These are phyloP conservation scores for Taphrina confusa DNA, from an alignment of 1,139 yeast genomes.

Conservation along the genomic window DNA sequence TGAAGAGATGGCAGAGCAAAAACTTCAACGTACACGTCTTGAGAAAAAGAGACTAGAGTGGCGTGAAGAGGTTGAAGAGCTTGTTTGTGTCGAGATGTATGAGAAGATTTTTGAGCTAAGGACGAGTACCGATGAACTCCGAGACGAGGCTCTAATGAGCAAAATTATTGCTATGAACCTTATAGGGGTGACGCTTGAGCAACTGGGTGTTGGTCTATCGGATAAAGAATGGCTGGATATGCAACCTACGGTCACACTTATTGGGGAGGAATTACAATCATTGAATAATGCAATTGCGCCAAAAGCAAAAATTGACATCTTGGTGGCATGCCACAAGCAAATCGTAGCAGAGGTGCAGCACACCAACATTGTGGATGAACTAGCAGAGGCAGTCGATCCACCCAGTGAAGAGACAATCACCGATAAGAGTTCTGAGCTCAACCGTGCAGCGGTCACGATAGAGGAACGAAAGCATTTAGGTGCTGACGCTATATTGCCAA, in stretches of 20 bases:
- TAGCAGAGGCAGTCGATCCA: background rate
- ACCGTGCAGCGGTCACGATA: background rate
- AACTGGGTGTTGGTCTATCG: slow-evolving; percentile 29
- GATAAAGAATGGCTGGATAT: slow-evolving; percentile 17
- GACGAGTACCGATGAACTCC: slow-evolving; percentile 34
- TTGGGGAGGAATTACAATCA: slow-evolving; percentile 23
- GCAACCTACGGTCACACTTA: slow-evolving; percentile 27
- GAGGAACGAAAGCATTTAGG: slow-evolving; percentile 9
- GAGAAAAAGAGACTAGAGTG: slow-evolving; percentile 21
- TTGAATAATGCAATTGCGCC: slow-evolving; percentile 35
- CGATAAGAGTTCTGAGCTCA: background rate
- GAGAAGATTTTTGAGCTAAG: slow-evolving; percentile 35
- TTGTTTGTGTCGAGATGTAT: slow-evolving; percentile 36
- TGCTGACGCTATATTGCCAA: slow-evolving; percentile 60
- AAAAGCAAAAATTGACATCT: slow-evolving; percentile 33
- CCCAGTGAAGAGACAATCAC: background rate
- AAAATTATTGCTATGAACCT: slow-evolving; percentile 30
- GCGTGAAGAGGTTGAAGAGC: slow-evolving; percentile 35
- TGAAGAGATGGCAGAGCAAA: slow-evolving; percentile 21
- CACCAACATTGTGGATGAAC: slow-evolving; percentile 19
- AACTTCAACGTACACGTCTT: background rate
- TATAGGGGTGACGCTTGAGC: slow-evolving; percentile 29
- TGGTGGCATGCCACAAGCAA: slow-evolving; percentile 35
- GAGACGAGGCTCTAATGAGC: slow-evolving; percentile 35
- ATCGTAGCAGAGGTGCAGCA: slow-evolving; percentile 33